Evolutionary conservation across 2,329 filamentous ascomycete species (phyloP), one percentile per base, ranked within the genome.

Genomic region (Colletotrichum sp.): DNA sequence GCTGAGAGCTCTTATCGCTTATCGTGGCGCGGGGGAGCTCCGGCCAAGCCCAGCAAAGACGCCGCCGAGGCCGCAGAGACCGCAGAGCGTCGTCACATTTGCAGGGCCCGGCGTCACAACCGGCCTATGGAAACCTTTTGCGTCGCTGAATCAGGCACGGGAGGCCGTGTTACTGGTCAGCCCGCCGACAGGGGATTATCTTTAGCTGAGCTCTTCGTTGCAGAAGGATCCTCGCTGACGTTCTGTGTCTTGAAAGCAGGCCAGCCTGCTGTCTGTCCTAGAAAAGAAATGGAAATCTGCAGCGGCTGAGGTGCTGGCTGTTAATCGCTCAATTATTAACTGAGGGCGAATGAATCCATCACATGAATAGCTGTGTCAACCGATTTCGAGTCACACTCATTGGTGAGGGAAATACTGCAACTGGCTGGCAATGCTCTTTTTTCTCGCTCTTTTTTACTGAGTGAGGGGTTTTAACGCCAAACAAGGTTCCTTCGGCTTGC

Each of bases 1-100:
- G 71, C 55, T 73, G 65, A 68, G 70, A 76, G 74, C 74, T 76
- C 74, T 76, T 76, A 76, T 76, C 74, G 64, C 59, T 76, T 76
- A 76, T 76, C 74, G 71, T 65, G 71, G 60, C 74, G 74, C 74
- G 71, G 74, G 72, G 74, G 74, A 76, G 74, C 74, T 76, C 71
- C 66, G 44, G 74, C 62, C 69, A 75, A 63, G 62, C 62, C 72
- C 52, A 72, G 72, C 36, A 49, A 15, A 32, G 30, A 34, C 26
- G n/a, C 59, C 59, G 30, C 30, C 28, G 59, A 62, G 59, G 59
- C 59, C 59, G 59, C 59, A 70, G 28, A 60, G 49, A 26, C 59
- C 44, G 67, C 59, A 28, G n/a, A 59, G 49, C 59, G 60, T 65
- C 67, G 72, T 74, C 67, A 71, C 67, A 65, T 49, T 66, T 57